Evolutionary conservation across 768 basidiomycete species (phyloP).

Genomic region (Suillus americanus): DNA sequence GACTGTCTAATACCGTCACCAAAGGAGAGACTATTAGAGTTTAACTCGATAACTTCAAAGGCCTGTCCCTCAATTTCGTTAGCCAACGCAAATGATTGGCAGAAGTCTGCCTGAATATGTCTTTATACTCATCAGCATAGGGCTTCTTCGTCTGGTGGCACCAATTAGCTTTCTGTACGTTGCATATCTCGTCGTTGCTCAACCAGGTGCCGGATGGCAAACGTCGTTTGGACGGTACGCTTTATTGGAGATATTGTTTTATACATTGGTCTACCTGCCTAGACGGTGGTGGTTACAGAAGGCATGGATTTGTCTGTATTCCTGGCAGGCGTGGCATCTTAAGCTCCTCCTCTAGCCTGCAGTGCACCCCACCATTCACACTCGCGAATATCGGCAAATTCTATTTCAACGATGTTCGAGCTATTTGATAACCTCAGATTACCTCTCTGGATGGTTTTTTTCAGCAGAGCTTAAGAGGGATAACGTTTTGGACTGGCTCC

Average conservation of each 20-base stretch:
- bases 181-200: conserved; percentile 18
- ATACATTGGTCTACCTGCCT: conserved; percentile 48
- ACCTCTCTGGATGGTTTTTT: conserved; percentile 56
- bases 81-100: conserved; percentile 41
- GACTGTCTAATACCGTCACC: too few relatives aligned
- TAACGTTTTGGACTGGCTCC: conserved; percentile 60
- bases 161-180: conserved; percentile 48
- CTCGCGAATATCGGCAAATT: conserved; percentile 41
- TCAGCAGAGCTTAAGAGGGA: conserved; percentile 38
- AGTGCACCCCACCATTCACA: conserved; percentile 37
- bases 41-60: neutral
- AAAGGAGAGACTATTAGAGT: neutral
- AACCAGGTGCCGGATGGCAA: neutral
- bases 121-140: conserved; percentile 49
- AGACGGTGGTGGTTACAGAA: conserved; percentile 46
- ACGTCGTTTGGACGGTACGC: conserved; percentile 35
- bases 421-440: conserved; percentile 20
- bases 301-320: conserved; percentile 21
- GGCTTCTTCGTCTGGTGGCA: conserved; percentile 45
- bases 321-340: neutral
- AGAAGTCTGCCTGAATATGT: conserved; percentile 49
- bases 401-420: conserved; percentile 51
- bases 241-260: conserved; percentile 48
- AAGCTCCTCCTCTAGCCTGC: conserved; percentile 19
- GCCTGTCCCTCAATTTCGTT: neutral